phyloP scores from a whole-genome alignment of 768 basidiomycete genomes.

The Leucogyrophana mollusca region DNA sequence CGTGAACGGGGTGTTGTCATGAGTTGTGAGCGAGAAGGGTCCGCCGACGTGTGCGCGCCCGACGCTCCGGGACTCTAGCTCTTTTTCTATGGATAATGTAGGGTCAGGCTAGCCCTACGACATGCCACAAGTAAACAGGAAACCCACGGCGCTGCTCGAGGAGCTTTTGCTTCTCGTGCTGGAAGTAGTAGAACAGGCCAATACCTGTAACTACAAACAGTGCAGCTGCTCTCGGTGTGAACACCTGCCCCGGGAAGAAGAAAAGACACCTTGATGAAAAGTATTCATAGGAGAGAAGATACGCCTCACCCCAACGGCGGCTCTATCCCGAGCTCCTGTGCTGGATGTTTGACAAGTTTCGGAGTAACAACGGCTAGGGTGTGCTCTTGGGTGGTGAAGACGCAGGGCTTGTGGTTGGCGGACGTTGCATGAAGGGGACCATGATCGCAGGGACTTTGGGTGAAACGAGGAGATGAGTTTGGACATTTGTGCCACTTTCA shows the following conservation, averaged over 20 bases:
- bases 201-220: conserved; percentile 82
- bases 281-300: not conserved
- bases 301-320: conserved; percentile 32
- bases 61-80: conserved; percentile 67
- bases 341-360: conserved; percentile 17
- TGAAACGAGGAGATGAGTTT: conserved; percentile 19
- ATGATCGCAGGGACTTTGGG: conserved; percentile 15
- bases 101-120: not conserved
- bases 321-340: conserved; percentile 29
- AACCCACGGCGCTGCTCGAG: conserved; percentile 71
- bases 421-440: conserved; percentile 3
- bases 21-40: conserved; percentile 74
- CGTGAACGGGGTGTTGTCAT: conserved; percentile 69
- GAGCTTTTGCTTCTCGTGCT: conserved; percentile 78
- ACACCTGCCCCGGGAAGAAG: conserved; percentile 58
- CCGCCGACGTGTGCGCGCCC: conserved; percentile 92
- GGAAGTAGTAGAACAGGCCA: conserved; percentile 87
- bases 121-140: not conserved
- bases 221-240: conserved; percentile 82
- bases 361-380: conserved; percentile 13
- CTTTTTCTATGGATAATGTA: conserved; percentile 54
- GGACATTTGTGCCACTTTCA: conserved; percentile 7
- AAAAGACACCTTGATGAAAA: not conserved
- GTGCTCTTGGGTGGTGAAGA: conserved; percentile 1
- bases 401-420: not conserved